Evolutionary conservation across 2,329 filamentous ascomycete species (phyloP).

Genomic region (Pseudocercospora fijiensis): DNA sequence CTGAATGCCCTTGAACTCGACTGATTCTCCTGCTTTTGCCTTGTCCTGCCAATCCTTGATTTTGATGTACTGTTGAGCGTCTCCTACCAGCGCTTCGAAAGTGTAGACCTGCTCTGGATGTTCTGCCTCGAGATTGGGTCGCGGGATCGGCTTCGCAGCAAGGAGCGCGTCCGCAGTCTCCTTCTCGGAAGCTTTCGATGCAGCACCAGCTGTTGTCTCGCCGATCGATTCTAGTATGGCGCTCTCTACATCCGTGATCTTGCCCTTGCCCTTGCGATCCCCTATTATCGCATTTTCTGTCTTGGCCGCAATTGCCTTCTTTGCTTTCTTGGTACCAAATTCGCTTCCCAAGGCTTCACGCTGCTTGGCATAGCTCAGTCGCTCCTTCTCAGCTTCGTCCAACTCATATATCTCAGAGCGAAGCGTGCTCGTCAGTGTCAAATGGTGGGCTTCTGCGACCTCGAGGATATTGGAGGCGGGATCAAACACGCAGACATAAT

Average conservation of each 20-base stretch:
- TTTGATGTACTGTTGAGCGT: constrained; percentile 62
- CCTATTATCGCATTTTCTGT: constrained; percentile 68
- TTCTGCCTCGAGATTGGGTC: constrained; percentile 64
- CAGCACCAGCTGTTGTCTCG: constrained; percentile 60
- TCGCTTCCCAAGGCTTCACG: constrained; percentile 70
- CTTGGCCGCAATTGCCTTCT: constrained; percentile 69
- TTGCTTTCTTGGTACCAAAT: constrained; percentile 83
- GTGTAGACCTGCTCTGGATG: constrained; percentile 73
- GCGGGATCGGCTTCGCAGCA: constrained; percentile 69
- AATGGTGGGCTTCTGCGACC: constrained; percentile 54
- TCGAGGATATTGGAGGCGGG: constrained; percentile 54
- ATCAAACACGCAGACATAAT: constrained; percentile 63
- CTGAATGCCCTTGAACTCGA: constrained; percentile 50
- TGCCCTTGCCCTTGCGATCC: constrained; percentile 50
- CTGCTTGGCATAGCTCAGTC: constrained; percentile 55
- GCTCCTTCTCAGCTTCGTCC: constrained; percentile 40
- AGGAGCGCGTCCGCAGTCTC: constrained; percentile 62
- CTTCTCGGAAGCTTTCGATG: constrained; percentile 62
- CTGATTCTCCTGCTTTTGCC: constrained; percentile 56
- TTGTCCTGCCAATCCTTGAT: constrained; percentile 74
- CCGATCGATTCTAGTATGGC: constrained; percentile 53
- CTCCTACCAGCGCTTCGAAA: constrained; percentile 64
- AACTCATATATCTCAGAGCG: constrained; percentile 46
- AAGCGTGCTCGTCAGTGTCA: constrained; percentile 55
- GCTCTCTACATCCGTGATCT: constrained; percentile 56